These are phyloP conservation scores for Nemania sp. DNA, from an alignment of 2,329 filamentous ascomycete species.

Conservation along the genomic window DNA sequence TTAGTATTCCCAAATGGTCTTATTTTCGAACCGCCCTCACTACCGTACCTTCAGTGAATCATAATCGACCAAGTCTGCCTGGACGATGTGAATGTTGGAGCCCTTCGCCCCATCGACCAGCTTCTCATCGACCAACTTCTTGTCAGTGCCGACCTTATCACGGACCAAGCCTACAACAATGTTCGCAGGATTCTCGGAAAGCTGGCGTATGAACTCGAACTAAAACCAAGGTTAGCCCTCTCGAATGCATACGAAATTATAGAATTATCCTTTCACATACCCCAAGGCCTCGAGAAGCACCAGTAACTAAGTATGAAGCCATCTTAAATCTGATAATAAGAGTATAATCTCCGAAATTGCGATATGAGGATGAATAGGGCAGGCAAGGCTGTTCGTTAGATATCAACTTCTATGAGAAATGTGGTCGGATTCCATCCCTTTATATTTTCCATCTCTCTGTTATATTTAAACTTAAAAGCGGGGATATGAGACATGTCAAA, in stretches of 20 bases:
- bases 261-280: conserved; percentile 35
- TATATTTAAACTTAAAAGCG: conserved; percentile 15
- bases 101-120: conserved; percentile 55
- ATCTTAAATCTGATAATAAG: conserved; percentile 25
- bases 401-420: not conserved
- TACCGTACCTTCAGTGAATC: conserved; percentile 53
- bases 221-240: conserved; percentile 41
- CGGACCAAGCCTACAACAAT: conserved; percentile 62
- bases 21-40: not conserved
- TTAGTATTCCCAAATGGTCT: conserved; percentile 6
- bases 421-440: conserved; percentile 1
- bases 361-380: not conserved
- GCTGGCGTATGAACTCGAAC: conserved; percentile 61
- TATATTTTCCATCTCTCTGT: no score
- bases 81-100: conserved; percentile 60
- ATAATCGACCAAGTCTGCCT: conserved; percentile 58
- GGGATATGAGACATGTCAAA: no score
- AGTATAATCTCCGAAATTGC: not conserved
- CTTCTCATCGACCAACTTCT: conserved; percentile 58
- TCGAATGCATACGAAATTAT: not conserved
- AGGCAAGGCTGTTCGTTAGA: conserved; percentile 1
- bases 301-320: conserved; percentile 45
- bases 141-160: conserved; percentile 58
- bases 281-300: conserved; percentile 46
- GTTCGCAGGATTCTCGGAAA: conserved; percentile 59